Evolutionary conservation across 164 flowering plant genomes (phyloP).

Genomic region (Echeveria elegans): DNA sequence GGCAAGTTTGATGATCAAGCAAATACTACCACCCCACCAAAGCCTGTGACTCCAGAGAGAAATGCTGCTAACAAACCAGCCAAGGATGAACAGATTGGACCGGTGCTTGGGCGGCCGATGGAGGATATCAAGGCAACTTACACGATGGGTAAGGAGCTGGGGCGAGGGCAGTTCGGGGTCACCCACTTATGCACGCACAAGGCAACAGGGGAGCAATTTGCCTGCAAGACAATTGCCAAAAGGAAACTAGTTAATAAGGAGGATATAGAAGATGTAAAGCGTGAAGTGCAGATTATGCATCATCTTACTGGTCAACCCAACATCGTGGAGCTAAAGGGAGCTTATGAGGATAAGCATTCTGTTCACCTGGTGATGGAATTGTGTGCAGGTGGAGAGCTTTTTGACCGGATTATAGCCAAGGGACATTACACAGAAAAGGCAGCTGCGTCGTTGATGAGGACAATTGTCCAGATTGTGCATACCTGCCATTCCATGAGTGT

Average conservation of each 20-base stretch:
- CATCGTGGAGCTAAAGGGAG: constrained; percentile 70
- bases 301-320: constrained; percentile 66
- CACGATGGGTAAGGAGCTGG: constrained; percentile 68
- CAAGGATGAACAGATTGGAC: constrained; percentile 35
- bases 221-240: constrained; percentile 76
- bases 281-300: constrained; percentile 78
- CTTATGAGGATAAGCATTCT: constrained; percentile 60
- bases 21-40: constrained; percentile 8
- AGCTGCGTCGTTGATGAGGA: constrained; percentile 51
- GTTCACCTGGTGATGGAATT: constrained; percentile 80
- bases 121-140: constrained; percentile 47
- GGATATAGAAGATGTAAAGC: constrained; percentile 61
- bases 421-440: constrained; percentile 64
- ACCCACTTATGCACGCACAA: constrained; percentile 64
- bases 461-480: constrained; percentile 59
- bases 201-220: constrained; percentile 55
- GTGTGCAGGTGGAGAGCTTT: constrained; percentile 74
- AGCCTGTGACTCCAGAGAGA: constrained; percentile 13
- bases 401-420: constrained; percentile 57
- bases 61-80: constrained; percentile 20
- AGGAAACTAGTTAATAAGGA: constrained; percentile 51
- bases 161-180: constrained; percentile 76
- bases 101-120: constrained; percentile 72
- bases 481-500: constrained; percentile 71
- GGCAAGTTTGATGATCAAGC: background rate